These are phyloP conservation scores for Triangularia setosa DNA, from an alignment of 2,329 filamentous ascomycete species.

Conservation along the genomic window DNA sequence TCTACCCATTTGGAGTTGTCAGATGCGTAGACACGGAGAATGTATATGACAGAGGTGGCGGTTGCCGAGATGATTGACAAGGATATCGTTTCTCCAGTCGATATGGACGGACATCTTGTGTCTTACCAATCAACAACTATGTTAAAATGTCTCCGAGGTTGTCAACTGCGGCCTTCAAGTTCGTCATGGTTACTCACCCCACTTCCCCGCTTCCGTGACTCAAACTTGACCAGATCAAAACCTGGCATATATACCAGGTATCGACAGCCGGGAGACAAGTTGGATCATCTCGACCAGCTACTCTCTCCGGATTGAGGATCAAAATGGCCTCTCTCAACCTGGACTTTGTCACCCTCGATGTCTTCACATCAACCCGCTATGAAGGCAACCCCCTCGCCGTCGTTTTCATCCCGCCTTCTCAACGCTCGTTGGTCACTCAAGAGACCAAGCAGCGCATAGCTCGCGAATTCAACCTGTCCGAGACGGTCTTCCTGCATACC, in stretches of 20 bases:
- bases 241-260: neutral
- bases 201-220: slow-evolving; percentile 3
- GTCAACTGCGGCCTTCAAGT: slow-evolving; percentile 1
- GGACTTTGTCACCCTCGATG: slow-evolving; percentile 52
- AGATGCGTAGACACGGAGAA: neutral
- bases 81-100: neutral
- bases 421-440: slow-evolving; percentile 41
- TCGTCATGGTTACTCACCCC: neutral
- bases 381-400: slow-evolving; percentile 60
- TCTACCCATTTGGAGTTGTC: neutral
- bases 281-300: neutral
- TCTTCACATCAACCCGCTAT: slow-evolving; percentile 51
- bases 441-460: slow-evolving; percentile 56
- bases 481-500: slow-evolving; percentile 60
- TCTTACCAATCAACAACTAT: neutral
- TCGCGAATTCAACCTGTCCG: slow-evolving; percentile 60
- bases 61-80: neutral
- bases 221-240: neutral
- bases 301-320: neutral
- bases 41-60: neutral
- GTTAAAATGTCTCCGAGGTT: neutral
- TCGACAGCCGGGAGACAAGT: neutral
- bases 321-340: slow-evolving; percentile 28
- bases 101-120: neutral
- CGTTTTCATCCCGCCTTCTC: slow-evolving; percentile 46